Evolutionary conservation across 345 rosid species (phyloP).

Genomic region (Brassica rapa): DNA sequence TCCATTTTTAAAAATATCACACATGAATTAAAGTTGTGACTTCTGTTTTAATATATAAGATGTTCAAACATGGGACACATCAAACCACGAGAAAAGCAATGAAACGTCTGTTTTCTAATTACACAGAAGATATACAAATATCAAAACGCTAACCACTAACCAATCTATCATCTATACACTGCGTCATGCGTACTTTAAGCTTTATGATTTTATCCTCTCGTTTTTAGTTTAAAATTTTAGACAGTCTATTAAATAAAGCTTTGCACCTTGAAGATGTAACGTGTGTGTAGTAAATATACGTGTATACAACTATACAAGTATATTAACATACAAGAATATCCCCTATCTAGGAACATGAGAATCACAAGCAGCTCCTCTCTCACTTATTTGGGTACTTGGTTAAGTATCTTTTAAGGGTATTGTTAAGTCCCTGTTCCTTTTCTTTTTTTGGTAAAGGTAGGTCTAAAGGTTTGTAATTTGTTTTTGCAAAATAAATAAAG

Average conservation of each 20-base stretch:
- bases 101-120: slow-evolving; percentile 24
- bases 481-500: no score
- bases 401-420: no score
- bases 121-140: slow-evolving; percentile 7
- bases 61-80: slow-evolving; percentile 44
- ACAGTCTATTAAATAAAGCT: slow-evolving; percentile 15
- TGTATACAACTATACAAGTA: not conserved
- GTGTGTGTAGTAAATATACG: not conserved
- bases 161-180: slow-evolving; percentile 2
- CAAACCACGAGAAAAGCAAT: slow-evolving; percentile 40
- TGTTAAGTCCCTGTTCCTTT: no score
- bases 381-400: no score
- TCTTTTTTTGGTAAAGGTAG: no score
- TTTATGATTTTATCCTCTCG: slow-evolving; percentile 26
- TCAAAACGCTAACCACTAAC: slow-evolving; percentile 13
- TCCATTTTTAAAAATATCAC: no score
- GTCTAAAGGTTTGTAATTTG: no score
- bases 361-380: no score
- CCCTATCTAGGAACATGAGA: no score
- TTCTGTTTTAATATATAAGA: no score
- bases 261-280: slow-evolving; percentile 2
- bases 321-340: slow-evolving; percentile 12
- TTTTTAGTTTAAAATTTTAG: not conserved
- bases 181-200: slow-evolving; percentile 24
- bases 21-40: no score